Base-by-base conservation (phyloP, 495 filamentous ascomycete species). In the Aspergillus sclerotiicarbonarius region DNA sequence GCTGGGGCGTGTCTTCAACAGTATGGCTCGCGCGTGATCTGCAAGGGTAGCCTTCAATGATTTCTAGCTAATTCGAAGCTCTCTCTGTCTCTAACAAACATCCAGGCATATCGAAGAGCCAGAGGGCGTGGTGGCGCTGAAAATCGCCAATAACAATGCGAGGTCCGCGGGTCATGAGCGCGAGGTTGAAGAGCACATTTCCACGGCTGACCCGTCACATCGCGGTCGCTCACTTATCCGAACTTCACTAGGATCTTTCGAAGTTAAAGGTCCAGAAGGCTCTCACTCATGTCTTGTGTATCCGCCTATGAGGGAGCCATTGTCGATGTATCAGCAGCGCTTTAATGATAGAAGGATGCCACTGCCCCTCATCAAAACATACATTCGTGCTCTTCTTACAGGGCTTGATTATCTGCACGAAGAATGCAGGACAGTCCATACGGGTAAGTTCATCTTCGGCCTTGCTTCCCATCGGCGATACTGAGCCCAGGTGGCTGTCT, bases 371-470 rank as follows among this genome's bases (percentile, higher is more conserved):
- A 37, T 62, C 21, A 76, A 78, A 60, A 64, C 59, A 43, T 75
- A 78, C 47, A 60, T 78, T 57, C 51, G 59, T 51, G 55, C 64
- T 60, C 62, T 80, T 59, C 69, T 77, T 48, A 64, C 59, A 12
- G 74, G 71, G 41, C 69, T 78, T 59, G 68, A 79, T 57, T 78
- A 78, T 67, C 66, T 79, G 6, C 71, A 79, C 44, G 65, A 67
- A 56, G 62, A 67, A 48, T 76, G 63, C 61, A 70, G 65, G 66
- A 54, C 64, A 69, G 63, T 76, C 60, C 51, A 73, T 62, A 71
- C 62, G 37, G 63, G 70, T 70, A 62, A 61, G 55, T 59, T 57
- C 32, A 39, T 21, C n/a, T 47, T 13, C 1, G 2, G 5, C n/a
- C 18, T 47, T 21, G 45, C 45, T 25, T 47, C 21, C 45, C n/a